Conservation (phyloP, 2,329 filamentous ascomycete genomes). For the Truncatella angustata region DNA sequence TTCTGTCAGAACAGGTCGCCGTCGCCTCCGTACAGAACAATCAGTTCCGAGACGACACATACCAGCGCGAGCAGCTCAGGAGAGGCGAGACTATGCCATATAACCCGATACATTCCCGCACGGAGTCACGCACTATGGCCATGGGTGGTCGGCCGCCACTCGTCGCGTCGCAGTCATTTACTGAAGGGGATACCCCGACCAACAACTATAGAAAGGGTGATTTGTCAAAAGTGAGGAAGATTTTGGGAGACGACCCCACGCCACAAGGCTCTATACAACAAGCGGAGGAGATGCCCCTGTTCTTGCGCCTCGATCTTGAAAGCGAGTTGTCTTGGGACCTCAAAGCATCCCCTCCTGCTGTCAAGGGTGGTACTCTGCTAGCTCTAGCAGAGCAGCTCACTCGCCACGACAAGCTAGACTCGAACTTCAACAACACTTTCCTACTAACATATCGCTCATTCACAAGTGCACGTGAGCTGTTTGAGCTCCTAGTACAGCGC, state of each 20-base stretch:
- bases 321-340: slow-evolving; percentile 85
- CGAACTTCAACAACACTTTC: slow-evolving; percentile 96
- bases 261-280: slow-evolving; percentile 44
- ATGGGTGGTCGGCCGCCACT: slow-evolving; percentile 43
- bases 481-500: slow-evolving; percentile 86
- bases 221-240: slow-evolving; percentile 63
- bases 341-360: slow-evolving; percentile 70
- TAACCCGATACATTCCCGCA: slow-evolving; percentile 52
- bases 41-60: slow-evolving; percentile 15
- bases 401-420: slow-evolving; percentile 91
- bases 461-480: slow-evolving; percentile 84
- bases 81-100: slow-evolving; percentile 59
- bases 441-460: slow-evolving; percentile 95
- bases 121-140: slow-evolving; percentile 48
- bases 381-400: slow-evolving; percentile 94
- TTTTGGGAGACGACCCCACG: slow-evolving; percentile 64
- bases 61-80: slow-evolving; percentile 51
- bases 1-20: slow-evolving; percentile 79
- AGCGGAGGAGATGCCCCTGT: slow-evolving; percentile 79
- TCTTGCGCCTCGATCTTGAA: slow-evolving; percentile 82
- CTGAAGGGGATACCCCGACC: slow-evolving; percentile 54
- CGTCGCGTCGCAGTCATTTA: slow-evolving; percentile 61
- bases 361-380: slow-evolving; percentile 86
- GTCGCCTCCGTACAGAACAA: slow-evolving; percentile 45
- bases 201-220: slow-evolving; percentile 58